Percentiles rank a stretch among this genome's conserved stretches.
Conservation (phyloP, 169 alveolate genomes). For the Plasmodium relictum region DNA sequence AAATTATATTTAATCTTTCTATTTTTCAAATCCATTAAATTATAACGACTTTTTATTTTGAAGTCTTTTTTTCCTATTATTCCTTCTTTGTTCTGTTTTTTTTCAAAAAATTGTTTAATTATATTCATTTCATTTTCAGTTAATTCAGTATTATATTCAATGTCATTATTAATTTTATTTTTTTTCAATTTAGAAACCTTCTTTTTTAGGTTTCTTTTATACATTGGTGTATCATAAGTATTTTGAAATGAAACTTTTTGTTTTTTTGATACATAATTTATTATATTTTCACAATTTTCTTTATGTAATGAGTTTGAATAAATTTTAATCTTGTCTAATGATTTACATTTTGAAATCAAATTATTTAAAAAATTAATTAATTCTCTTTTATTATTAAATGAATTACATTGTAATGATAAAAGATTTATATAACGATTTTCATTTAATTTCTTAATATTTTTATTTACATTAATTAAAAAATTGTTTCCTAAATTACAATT, state of each 20-base stretch:
- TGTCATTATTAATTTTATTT: constrained; percentile 40
- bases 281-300: constrained; percentile 14
- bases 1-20: constrained; percentile 17
- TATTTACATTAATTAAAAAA: constrained; percentile 34
- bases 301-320: constrained; percentile 23
- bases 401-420: constrained; percentile 43
- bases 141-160: constrained; percentile 37
- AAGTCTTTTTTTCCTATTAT: neutral
- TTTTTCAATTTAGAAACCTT: constrained; percentile 38
- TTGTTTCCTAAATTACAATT: constrained; percentile 40
- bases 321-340: constrained; percentile 16
- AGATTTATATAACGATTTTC: constrained; percentile 41
- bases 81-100: constrained; percentile 33
- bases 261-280: constrained; percentile 11
- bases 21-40: constrained; percentile 47
- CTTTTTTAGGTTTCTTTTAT: neutral
- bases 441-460: constrained; percentile 16
- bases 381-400: constrained; percentile 31
- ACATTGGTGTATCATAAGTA: constrained; percentile 23
- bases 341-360: constrained; percentile 31
- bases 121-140: constrained; percentile 27
- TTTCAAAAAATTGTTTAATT: constrained; percentile 55
- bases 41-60: constrained; percentile 18
- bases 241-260: constrained; percentile 38
- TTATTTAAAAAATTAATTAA: constrained; percentile 24